Conservation (phyloP, 169 alveolate genomes). For the Cryptosporidium baileyi region DNA sequence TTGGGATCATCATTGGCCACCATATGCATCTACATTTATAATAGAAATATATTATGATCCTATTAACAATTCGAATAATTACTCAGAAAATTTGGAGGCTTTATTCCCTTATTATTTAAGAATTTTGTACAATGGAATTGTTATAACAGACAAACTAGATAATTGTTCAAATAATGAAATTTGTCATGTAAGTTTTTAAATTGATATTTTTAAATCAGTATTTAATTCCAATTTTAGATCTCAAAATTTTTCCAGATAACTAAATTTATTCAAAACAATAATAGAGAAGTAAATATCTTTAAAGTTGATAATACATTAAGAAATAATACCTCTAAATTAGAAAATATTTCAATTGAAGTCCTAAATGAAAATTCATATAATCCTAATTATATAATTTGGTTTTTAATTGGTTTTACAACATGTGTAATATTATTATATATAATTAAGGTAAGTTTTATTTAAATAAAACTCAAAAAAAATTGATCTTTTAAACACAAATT, state of each 20-base stretch:
- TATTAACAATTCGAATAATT: background rate
- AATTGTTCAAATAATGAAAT: constrained; percentile 3
- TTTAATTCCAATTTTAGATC: background rate
- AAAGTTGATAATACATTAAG: background rate
- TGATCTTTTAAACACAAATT: background rate
- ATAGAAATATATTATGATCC: constrained; percentile 32
- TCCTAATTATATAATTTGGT: constrained; percentile 38
- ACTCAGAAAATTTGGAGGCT: background rate
- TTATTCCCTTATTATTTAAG: constrained; percentile 29
- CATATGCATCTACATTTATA: constrained; percentile 66
- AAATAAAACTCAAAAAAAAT: background rate
- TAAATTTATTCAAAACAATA: constrained; percentile 39
- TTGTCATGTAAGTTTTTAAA: constrained; percentile 53
- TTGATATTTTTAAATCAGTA: background rate
- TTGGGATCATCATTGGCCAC: constrained; percentile 69
- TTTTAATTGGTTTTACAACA: constrained; percentile 42
- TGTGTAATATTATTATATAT: constrained; percentile 12
- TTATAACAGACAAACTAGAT: constrained; percentile 6
- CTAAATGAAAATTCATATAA: background rate
- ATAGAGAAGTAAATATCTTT: background rate
- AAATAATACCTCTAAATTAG: background rate
- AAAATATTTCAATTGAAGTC: constrained; percentile 5
- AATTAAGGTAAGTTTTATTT: constrained; percentile 27
- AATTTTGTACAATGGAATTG: constrained; percentile 41
- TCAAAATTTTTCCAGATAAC: constrained; percentile 22